Percentiles rank a stretch among this genome's conserved stretches.
phyloP scores from a whole-genome alignment of 495 filamentous ascomycete species.

The Aspergillus panamensis region DNA sequence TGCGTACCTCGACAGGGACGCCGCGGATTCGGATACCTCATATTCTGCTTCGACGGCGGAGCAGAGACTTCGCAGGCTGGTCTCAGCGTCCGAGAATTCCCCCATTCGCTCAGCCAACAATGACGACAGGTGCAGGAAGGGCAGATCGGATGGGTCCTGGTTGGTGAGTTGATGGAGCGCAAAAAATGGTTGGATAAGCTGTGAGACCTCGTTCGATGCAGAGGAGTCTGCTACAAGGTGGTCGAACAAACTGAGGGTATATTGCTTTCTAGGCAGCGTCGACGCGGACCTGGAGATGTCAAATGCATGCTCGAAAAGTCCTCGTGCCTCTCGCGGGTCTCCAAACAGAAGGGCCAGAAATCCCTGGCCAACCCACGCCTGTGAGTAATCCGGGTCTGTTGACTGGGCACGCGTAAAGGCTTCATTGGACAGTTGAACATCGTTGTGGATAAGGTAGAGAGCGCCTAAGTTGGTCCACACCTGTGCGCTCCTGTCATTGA shows the following conservation, averaged over 20 bases:
- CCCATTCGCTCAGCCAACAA: slow-evolving; percentile 77
- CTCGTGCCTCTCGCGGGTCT: slow-evolving; percentile 68
- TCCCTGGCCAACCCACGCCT: slow-evolving; percentile 93
- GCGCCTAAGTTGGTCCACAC: slow-evolving; percentile 89
- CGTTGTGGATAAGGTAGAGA: slow-evolving; percentile 79
- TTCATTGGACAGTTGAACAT: slow-evolving; percentile 77
- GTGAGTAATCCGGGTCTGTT: slow-evolving; percentile 84
- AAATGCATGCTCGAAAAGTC: slow-evolving; percentile 91
- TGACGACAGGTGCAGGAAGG: slow-evolving; percentile 72
- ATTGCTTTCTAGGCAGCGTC: slow-evolving; percentile 67
- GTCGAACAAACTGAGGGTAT: slow-evolving; percentile 75
- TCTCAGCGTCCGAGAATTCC: slow-evolving; percentile 61
- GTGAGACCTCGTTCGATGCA: slow-evolving; percentile 56
- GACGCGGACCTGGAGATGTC: slow-evolving; percentile 80
- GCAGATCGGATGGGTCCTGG: slow-evolving; percentile 62
- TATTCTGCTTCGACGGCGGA: slow-evolving; percentile 70
- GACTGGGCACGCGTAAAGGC: slow-evolving; percentile 90
- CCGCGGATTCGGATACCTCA: slow-evolving; percentile 71
- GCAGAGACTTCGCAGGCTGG: slow-evolving; percentile 63
- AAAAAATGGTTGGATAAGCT: slow-evolving; percentile 75
- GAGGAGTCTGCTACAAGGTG: slow-evolving; percentile 55
- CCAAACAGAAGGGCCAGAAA: slow-evolving; percentile 73
- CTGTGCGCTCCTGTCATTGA: slow-evolving; percentile 82
- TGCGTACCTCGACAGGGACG: slow-evolving; percentile 69
- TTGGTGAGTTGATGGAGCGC: slow-evolving; percentile 75